phyloP scores from a whole-genome alignment of 1,284 basidiomycete genomes.

The Leccinum subrobustum region DNA sequence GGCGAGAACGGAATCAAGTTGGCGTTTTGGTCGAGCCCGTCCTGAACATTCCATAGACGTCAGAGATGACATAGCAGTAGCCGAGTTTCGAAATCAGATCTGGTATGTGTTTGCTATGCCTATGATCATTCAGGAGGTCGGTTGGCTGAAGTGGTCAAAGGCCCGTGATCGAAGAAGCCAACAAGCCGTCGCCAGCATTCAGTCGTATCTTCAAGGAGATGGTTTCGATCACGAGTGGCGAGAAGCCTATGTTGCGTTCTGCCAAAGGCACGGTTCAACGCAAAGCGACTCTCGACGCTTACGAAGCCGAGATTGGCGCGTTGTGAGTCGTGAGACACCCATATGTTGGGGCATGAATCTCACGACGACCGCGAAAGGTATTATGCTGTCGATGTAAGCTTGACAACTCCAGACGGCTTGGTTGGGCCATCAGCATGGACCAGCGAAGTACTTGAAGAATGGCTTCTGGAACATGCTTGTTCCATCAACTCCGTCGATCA shows the following conservation, averaged over 20 bases:
- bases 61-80: background rate
- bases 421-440: conserved; percentile 15
- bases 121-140: background rate
- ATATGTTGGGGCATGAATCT: background rate
- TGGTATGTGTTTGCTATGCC: background rate
- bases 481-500: conserved; percentile 9
- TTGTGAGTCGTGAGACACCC: background rate
- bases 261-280: background rate
- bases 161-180: background rate
- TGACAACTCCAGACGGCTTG: background rate
- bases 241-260: background rate
- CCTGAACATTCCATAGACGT: background rate
- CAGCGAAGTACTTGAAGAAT: conserved; percentile 14
- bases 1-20: background rate
- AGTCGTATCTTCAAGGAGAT: conserved; percentile 3
- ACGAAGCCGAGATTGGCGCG: background rate
- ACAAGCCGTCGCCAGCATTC: background rate
- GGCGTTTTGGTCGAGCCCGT: background rate
- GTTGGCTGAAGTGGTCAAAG: background rate
- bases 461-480: conserved; percentile 24
- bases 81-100: background rate
- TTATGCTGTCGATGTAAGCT: background rate
- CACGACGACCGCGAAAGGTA: background rate
- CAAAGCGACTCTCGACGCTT: background rate
- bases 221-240: background rate